Evolutionary conservation across 257 asterid species (phyloP), one percentile per base, ranked within the genome.

Genomic region (Leptodermis oblonga): DNA sequence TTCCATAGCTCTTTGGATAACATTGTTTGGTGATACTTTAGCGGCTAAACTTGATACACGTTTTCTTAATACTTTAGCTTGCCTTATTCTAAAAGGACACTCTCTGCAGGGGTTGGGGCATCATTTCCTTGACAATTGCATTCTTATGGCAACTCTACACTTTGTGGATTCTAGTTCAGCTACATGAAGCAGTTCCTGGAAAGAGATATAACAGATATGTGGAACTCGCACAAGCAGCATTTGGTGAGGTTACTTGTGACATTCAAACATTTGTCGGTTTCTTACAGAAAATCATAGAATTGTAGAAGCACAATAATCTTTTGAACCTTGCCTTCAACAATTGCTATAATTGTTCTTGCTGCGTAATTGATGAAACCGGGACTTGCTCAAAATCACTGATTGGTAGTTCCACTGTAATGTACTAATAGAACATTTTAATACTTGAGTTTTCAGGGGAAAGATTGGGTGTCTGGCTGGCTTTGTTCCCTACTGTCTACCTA

Each of bases 151-250:
- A 94, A 76, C 77, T 94, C 55, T 94, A 94, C 87, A 94, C 99
- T 0, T 52, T 91, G 75, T 91, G 99, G 97, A 81, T 94, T 77
- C 89, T 94, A n/a, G 99, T 94, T 77, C 99, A 91, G 82, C 82
- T 94, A 54, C 99, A 94, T 66, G 99, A 94, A 84, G 99, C 99
- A 51, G 97, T 94, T 67, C 99, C 99, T 0, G 99, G 99, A 42
- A 94, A 94, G 77, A 78, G 99, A 82, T 94, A 94, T 77, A 94
- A 91, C 80, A 79, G 97, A 94, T 91, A 94, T 23, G 97, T 94
- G 3, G 97, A 94, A 74, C 96, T 94, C 20, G 99, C 99, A 20
- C 95, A 94, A 75, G 99, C 97, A 54, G 99, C 99, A 49, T 94
- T 94, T 63, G 99, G 99, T 89, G 42, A 37, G 78, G 34, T 46